Evolutionary conservation across 1,284 basidiomycete genomes (phyloP), one percentile per base, ranked within the genome.

Genomic region (Leccinum subatratum): DNA sequence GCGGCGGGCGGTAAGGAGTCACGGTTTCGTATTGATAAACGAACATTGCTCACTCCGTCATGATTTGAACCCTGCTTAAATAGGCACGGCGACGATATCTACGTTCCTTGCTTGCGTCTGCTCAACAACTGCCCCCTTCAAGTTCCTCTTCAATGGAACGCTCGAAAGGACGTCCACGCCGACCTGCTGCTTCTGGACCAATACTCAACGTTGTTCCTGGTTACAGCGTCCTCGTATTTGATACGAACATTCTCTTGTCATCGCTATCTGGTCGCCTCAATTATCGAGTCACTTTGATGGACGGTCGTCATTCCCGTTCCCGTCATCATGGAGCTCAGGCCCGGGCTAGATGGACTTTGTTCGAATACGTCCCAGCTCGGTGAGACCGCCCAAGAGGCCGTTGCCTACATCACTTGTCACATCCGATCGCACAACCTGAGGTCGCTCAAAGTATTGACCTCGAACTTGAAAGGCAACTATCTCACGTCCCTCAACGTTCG

Each of bases 361-460:
- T 82, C 83, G 66, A 93, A 94, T 73, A 70, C 81, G 0, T 85
- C 87, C 0, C 18, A 80, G 32, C 86, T 96, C 14, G 91, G 90
- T 59, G 85, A 86, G 63, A 84, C 87, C 0, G 95, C 96, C 0
- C 80, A 82, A 34, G 80, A 82, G 16, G 93, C 95, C 0, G 82
- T 97, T 64, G 71, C 81, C 0, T 96, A 94, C 73, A 85, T 98
- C 70, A 87, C 86, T 18, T 80, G 84, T n/a, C 89, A 89, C 69
- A 80, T 98, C 67, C 90, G 90, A 62, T 84, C 88, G 6, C 90
- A 94, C 71, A 79, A 81, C 82, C 4, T 91, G n/a, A n/a, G n/a
- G n/a, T n/a, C 88, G 18, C 86, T 98, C 78, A 98, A 98, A 80
- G 90, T 98, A 11, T 95, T 96, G 78, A 99, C 97, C 0, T 92